Evolutionary conservation across 1,284 basidiomycete genomes (phyloP), one percentile per base, ranked within the genome.

Genomic region (Takashimella tepidaria): DNA sequence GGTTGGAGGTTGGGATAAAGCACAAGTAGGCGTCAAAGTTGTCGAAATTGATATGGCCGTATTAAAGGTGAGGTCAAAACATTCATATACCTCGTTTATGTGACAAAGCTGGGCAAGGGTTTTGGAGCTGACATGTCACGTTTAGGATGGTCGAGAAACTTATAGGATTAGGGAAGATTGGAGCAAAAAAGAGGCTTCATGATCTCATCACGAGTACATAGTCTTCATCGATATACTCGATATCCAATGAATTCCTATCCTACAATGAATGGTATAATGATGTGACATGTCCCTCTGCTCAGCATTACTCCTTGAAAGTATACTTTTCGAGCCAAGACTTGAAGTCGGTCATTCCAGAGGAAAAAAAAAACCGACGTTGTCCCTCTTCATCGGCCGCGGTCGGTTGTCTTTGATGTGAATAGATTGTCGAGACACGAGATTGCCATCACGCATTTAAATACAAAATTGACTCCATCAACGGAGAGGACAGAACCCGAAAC

Each of bases 101-200:
- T n/a, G n/a, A n/a, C n/a, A n/a, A n/a, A n/a, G n/a, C n/a, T n/a
- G n/a, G n/a, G n/a, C n/a, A n/a, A n/a, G n/a, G n/a, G n/a, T n/a
- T n/a, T n/a, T n/a, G n/a, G n/a, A n/a, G 31, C 31, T 37, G 31
- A 37, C 31, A 37, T 8, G 31, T 8, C 31, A 37, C 31, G n/a
- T n/a, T n/a, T n/a, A 63, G 60, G 59, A 63, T 37, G 64, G 61
- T 5, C 52, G 67, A 24, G 57, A 63, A 20, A 56, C 60, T 54
- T 72, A 73, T 57, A 69, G 72, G 57, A 66, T 73, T 22, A 57
- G 63, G 31, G 64, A 70, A 49, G 70, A 73, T 53, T 56, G 47
- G 27, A 46, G 21, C 31, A 37, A 37, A 16, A 37, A 37, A 16
- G 10, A 37, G 31, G 31, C 31, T 8, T 37, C 31, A 16, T 37